A percentile compares a stretch with the other conserved stretches of the same genome.
phyloP scores from a whole-genome alignment of 1,284 basidiomycete genomes.

The Lignosus rhinocerotis region DNA sequence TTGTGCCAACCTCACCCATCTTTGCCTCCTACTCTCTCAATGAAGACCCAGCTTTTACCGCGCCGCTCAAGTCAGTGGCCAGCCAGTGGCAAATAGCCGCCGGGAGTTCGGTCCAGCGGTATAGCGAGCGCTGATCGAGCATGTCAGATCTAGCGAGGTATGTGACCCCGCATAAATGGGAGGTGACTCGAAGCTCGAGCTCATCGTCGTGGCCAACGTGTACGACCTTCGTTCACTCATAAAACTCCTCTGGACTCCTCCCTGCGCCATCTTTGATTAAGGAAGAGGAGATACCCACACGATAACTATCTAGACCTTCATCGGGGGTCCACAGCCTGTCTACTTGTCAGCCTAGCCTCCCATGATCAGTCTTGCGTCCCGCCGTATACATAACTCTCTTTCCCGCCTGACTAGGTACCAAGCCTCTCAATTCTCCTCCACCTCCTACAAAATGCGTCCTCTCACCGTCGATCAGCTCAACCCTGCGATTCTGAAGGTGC shows the following conservation, averaged over 20 bases:
- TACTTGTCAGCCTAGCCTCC: conserved; percentile 6
- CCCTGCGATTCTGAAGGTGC: conserved; percentile 82
- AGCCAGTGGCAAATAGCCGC: background rate
- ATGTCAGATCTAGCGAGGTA: background rate
- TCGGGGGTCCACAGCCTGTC: conserved; percentile 7
- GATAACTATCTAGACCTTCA: conserved; percentile 17
- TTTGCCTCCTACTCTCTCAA: no score
- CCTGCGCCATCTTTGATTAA: conserved; percentile 2
- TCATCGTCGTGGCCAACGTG: conserved; percentile 16
- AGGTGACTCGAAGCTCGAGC: conserved; percentile 16
- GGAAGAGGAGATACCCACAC: conserved; percentile 6
- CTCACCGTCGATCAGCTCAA: conserved; percentile 74
- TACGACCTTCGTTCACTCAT: conserved; percentile 6
- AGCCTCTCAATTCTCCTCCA: conserved; percentile 15
- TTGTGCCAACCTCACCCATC: no score
- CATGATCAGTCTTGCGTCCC: conserved; percentile 21
- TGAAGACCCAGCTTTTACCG: no score
- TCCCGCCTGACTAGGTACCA: conserved; percentile 13
- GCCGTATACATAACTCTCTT: conserved; percentile 22
- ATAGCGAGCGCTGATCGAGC: conserved; percentile 1
- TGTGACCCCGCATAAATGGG: background rate
- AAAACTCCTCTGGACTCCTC: background rate
- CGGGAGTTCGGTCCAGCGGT: background rate
- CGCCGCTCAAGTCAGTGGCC: background rate
- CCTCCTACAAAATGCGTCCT: conserved; percentile 46